Base-by-base conservation (phyloP, 768 basidiomycete genomes). In the Neoboletus brunneissimus region DNA sequence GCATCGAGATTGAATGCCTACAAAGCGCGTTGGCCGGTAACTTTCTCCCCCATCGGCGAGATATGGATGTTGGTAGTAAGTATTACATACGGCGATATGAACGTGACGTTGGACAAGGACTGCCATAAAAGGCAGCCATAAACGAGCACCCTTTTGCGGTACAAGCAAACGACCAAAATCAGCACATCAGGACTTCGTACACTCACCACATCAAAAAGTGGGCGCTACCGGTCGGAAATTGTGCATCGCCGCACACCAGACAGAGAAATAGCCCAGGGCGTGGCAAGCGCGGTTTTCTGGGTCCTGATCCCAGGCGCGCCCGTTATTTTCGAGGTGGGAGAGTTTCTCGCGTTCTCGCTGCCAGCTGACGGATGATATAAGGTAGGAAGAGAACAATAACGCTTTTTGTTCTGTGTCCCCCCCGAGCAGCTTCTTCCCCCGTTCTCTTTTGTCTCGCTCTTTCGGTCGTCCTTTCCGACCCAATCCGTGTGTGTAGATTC, bases 351-450 rank as follows among this genome's bases (percentile, higher is more conserved):
- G 1, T 27, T 34, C n/a, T 18, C 16, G 10, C 20, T 35, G 15
- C 32, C 22, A 18, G 22, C 29, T 48, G 44, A 22, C 45, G 27
- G 44, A 22, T 40, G 50, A 57, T 71, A 69, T 61, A 70, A 70
- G 66, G 58, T 53, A 44, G 18, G 32, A n/a, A 4, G 34, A 53
- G 54, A 64, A 70, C 69, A 70, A 72, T 70, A 71, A 6, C 53
- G 32, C 43, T 15, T 52, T 64, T 63, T 63, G 56, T 62, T 54
- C 47, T 51, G 44, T 54, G 45, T 54, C 60, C 54, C n/a, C 23
- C 10, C n/a, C 18, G 32, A 31, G 48, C 48, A 40, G 37, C 46
- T 35, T 29, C 43, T 42, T 16, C 25, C 4, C 40, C 60, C 29
- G 15, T 25, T 58, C 38, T 57, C 56, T 60, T 61, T 68, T 61